These are phyloP conservation scores for Salix caprea DNA, from an alignment of 345 rosid genomes.

Conservation along the genomic window DNA sequence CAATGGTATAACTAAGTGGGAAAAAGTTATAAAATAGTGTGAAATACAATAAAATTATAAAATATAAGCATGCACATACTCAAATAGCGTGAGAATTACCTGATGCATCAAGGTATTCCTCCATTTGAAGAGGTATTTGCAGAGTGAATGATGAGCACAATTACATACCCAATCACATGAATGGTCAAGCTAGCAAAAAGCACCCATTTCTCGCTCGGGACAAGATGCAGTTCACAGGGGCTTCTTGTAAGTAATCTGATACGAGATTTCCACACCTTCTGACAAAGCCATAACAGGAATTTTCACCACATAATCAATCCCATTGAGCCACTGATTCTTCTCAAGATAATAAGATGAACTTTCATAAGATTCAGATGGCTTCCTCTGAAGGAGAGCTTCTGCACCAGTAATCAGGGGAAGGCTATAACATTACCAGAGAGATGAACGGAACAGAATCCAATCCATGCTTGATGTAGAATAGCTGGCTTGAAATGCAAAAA, in stretches of 20 bases:
- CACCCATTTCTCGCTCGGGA: slow-evolving; percentile 62
- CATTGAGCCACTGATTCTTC: slow-evolving; percentile 60
- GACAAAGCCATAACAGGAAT: slow-evolving; percentile 69
- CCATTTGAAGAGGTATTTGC: slow-evolving; percentile 21
- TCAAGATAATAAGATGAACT: slow-evolving; percentile 45
- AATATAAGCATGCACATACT: slow-evolving; percentile 19
- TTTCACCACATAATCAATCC: slow-evolving; percentile 69
- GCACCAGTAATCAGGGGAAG: slow-evolving; percentile 78
- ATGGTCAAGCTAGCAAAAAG: slow-evolving; percentile 36
- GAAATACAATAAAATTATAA: too few species aligned
- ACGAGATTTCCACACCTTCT: slow-evolving; percentile 86
- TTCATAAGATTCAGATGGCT: slow-evolving; percentile 44
- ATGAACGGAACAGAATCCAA: slow-evolving; percentile 47
- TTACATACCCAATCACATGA: slow-evolving; percentile 52
- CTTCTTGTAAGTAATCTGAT: slow-evolving; percentile 41
- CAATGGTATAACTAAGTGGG: too few species aligned
- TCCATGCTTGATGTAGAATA: slow-evolving; percentile 47
- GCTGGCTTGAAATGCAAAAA: slow-evolving; percentile 58
- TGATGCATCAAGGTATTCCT: slow-evolving; percentile 26
- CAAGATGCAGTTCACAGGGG: slow-evolving; percentile 50
- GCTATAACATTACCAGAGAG: slow-evolving; percentile 67
- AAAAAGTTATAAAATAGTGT: too few species aligned
- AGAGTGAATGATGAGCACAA: slow-evolving; percentile 47
- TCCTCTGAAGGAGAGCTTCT: slow-evolving; percentile 65
- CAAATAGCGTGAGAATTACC: slow-evolving; percentile 29